Evolutionary conservation across 2,329 filamentous ascomycete species (phyloP).

Genomic region (Nigrospora osmanthi): DNA sequence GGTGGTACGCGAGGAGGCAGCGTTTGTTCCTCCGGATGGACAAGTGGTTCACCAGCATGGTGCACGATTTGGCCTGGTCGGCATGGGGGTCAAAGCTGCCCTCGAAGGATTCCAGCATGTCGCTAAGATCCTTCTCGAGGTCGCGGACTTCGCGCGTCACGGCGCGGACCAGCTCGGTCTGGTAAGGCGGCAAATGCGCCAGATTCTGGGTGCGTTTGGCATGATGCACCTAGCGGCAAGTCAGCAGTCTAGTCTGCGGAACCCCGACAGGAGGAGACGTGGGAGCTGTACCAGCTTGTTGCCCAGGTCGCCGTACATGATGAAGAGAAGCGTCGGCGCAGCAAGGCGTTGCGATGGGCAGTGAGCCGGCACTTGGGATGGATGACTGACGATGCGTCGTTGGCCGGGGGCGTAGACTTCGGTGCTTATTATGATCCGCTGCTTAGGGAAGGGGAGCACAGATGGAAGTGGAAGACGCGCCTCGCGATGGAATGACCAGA

Average conservation of each 20-base stretch:
- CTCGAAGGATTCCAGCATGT: constrained; percentile 73
- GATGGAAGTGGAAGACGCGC: neutral
- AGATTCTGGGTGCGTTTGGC: constrained; percentile 91
- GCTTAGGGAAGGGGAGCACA: neutral
- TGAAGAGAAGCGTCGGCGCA: neutral
- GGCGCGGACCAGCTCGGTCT: constrained; percentile 80
- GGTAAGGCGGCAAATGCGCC: constrained; percentile 79
- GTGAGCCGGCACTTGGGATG: neutral
- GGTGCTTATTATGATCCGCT: no score
- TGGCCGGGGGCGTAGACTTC: neutral
- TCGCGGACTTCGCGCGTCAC: constrained; percentile 90
- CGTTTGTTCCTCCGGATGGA: constrained; percentile 95
- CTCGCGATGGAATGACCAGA: neutral
- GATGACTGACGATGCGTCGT: neutral
- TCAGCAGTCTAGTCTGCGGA: neutral
- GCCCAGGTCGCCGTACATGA: constrained; percentile 82
- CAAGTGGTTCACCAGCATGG: constrained; percentile 85
- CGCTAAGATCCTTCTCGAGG: constrained; percentile 75
- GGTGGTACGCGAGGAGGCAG: constrained; percentile 89
- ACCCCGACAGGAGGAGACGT: neutral
- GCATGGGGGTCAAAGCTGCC: constrained; percentile 78
- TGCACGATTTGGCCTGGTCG: constrained; percentile 78
- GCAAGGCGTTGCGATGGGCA: neutral
- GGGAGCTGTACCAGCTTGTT: constrained; percentile 62
- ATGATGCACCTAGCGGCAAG: constrained; percentile 66